Conservation (phyloP, 202 grass and related monocot species). For the Bolboschoenoplectus hybrid region DNA sequence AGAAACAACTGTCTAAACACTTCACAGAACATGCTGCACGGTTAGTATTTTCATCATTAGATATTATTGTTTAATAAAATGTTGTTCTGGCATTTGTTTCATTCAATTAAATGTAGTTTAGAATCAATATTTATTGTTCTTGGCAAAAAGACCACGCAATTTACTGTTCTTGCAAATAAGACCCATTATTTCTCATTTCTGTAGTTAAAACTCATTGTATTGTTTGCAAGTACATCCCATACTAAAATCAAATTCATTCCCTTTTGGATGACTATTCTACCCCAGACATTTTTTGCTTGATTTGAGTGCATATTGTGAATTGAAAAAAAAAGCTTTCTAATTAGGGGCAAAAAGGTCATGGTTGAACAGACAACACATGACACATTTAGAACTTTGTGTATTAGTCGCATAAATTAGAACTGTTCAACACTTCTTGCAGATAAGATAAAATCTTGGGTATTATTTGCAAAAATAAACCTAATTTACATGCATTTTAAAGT, state of each 20-base stretch:
- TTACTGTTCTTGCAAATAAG: background rate
- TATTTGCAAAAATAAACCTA: background rate
- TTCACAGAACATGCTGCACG: conserved; percentile 64
- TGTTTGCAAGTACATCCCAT: background rate
- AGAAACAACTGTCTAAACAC: conserved; percentile 65
- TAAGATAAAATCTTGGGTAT: background rate
- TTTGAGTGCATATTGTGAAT: background rate
- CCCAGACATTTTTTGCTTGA: too few species aligned
- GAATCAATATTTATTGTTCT: background rate
- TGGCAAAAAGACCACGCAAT: background rate
- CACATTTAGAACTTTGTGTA: background rate
- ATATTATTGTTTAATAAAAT: background rate
- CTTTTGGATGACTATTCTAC: too few species aligned
- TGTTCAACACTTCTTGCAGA: background rate
- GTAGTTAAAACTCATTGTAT: background rate
- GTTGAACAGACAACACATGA: background rate
- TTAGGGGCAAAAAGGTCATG: background rate
- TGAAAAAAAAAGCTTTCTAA: background rate
- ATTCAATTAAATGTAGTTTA: background rate
- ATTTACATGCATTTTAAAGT: background rate
- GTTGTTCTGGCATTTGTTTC: background rate
- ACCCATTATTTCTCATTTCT: background rate
- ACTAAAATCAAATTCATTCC: background rate
- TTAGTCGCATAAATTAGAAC: background rate
- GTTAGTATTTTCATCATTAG: conserved; percentile 38